Evolutionary conservation across 164 flowering plant genomes (phyloP).

Genomic region (Vitis cinerea): DNA sequence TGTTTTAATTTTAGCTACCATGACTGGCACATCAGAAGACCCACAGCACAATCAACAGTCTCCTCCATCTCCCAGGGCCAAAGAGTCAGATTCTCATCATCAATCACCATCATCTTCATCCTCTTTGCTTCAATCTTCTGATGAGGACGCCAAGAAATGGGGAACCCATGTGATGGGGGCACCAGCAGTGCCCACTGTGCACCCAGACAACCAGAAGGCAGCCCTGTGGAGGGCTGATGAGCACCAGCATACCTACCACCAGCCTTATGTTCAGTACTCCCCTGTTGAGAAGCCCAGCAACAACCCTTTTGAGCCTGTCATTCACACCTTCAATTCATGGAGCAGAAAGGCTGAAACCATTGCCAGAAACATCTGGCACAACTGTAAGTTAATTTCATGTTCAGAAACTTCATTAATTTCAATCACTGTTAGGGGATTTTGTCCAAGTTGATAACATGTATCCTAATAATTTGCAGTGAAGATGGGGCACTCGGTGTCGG

Average conservation of each 20-base stretch:
- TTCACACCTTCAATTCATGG: slow-evolving; percentile 40
- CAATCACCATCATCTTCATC: too few species aligned
- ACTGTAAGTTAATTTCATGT: slow-evolving; percentile 25
- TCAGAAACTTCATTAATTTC: background rate
- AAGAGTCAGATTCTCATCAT: too few species aligned
- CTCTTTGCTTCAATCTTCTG: background rate
- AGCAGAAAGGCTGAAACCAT: slow-evolving; percentile 38
- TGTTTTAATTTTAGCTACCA: too few species aligned
- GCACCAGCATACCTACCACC: slow-evolving; percentile 21
- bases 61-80: too few species aligned
- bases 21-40: too few species aligned
- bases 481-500: slow-evolving; percentile 53
- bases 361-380: slow-evolving; percentile 47
- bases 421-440: too few species aligned
- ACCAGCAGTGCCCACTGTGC: slow-evolving; percentile 30
- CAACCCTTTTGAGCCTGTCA: slow-evolving; percentile 39
- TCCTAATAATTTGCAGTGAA: slow-evolving; percentile 35
- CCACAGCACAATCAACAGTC: too few species aligned
- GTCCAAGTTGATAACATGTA: too few species aligned
- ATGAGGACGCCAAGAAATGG: slow-evolving; percentile 30
- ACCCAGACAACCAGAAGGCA: slow-evolving; percentile 34
- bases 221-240: slow-evolving; percentile 28
- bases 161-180: slow-evolving; percentile 32
- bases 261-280: slow-evolving; percentile 36
- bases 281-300: slow-evolving; percentile 33